Conservation (phyloP, 129 eudicot species). For the Apium graveolens region DNA sequence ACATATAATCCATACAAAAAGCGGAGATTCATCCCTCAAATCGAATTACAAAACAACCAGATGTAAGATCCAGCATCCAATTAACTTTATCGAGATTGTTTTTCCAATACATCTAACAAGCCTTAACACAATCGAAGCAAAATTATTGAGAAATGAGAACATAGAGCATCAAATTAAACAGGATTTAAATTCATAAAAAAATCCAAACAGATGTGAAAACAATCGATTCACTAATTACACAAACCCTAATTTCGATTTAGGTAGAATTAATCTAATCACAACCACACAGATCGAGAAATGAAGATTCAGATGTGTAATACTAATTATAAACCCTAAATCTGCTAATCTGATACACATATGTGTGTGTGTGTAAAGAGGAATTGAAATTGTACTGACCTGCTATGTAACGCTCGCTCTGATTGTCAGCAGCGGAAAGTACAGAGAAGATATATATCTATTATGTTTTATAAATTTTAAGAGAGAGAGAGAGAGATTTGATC, state of each 20-base stretch:
- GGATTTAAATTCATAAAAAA: too few relatives aligned
- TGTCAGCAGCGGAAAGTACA: not conserved
- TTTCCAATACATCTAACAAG: too few relatives aligned
- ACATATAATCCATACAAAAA: too few relatives aligned
- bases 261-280: too few relatives aligned
- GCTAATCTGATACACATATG: not conserved
- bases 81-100: not conserved
- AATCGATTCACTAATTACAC: too few relatives aligned
- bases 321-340: not conserved
- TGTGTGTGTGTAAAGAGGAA: not conserved
- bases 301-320: not conserved
- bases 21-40: not conserved
- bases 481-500: too few relatives aligned
- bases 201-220: too few relatives aligned
- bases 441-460: not conserved
- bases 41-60: not conserved
- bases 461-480: too few relatives aligned
- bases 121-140: too few relatives aligned
- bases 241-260: too few relatives aligned
- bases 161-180: not conserved
- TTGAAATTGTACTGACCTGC: not conserved
- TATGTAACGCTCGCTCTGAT: not conserved
- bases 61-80: not conserved
- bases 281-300: too few relatives aligned
- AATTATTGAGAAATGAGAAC: too few relatives aligned